These are phyloP conservation scores for Trichophyton verrucosum DNA, from an alignment of 2,329 filamentous ascomycete genomes.

Conservation along the genomic window DNA sequence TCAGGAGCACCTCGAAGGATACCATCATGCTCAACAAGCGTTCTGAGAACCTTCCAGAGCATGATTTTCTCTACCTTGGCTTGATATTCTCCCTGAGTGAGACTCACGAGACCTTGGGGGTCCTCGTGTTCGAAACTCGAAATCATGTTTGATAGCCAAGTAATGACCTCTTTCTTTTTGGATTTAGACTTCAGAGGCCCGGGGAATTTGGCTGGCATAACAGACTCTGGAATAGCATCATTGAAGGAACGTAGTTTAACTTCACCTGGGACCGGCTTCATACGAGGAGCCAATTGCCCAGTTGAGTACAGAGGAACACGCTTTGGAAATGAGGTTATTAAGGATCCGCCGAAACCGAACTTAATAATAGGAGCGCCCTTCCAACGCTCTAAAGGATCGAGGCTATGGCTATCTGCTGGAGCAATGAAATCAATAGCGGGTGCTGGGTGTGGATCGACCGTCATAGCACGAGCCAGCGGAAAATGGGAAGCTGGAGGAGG, in stretches of 20 bases:
- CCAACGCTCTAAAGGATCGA: constrained; percentile 79
- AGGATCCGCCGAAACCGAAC: constrained; percentile 75
- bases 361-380: constrained; percentile 74
- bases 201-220: constrained; percentile 68
- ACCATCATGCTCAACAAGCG: constrained; percentile 81
- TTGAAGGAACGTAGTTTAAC: constrained; percentile 66
- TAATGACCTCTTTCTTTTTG: constrained; percentile 85
- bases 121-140: constrained; percentile 52
- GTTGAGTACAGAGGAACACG: constrained; percentile 76
- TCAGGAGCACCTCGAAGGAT: constrained; percentile 58
- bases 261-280: constrained; percentile 71
- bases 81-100: constrained; percentile 44
- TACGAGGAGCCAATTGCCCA: constrained; percentile 58
- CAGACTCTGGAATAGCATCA: constrained; percentile 57
- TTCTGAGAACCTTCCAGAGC: constrained; percentile 72
- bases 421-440: constrained; percentile 43
- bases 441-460: constrained; percentile 32
- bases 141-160: constrained; percentile 70
- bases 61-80: constrained; percentile 61
- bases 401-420: constrained; percentile 43
- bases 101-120: constrained; percentile 36
- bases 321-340: constrained; percentile 78
- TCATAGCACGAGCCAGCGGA: background rate
- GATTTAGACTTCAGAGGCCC: constrained; percentile 78
- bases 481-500: constrained; percentile 21